Percentiles rank a stretch among this genome's conserved stretches.
phyloP scores from a whole-genome alignment of 768 basidiomycete species.

The Mycena galericulata region DNA sequence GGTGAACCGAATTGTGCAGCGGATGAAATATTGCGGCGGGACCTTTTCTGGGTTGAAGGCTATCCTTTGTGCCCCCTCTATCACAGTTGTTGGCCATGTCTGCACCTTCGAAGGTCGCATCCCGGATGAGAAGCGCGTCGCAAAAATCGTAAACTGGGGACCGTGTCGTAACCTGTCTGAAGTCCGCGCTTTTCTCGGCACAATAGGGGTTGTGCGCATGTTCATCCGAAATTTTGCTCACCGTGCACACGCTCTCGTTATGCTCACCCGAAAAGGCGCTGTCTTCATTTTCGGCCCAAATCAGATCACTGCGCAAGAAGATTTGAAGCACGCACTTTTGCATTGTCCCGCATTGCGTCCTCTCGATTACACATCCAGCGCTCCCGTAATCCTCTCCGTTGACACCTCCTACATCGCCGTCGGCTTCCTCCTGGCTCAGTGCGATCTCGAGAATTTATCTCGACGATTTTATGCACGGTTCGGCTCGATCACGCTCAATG shows the following conservation, averaged over 20 bases:
- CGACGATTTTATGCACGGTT: slow-evolving; percentile 43
- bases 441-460: slow-evolving; percentile 24
- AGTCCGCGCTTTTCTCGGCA: slow-evolving; percentile 46
- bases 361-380: slow-evolving; percentile 45
- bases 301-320: slow-evolving; percentile 37
- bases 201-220: slow-evolving; percentile 40
- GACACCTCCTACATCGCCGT: slow-evolving; percentile 50
- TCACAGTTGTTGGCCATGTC: slow-evolving; percentile 47
- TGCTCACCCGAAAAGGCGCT: slow-evolving; percentile 41
- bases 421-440: slow-evolving; percentile 48
- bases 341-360: slow-evolving; percentile 44
- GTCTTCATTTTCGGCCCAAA: slow-evolving; percentile 44
- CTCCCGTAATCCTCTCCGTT: slow-evolving; percentile 48
- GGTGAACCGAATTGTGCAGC: slow-evolving; percentile 49
- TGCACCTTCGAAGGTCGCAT: slow-evolving; percentile 49
- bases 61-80: slow-evolving; percentile 27
- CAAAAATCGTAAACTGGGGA: slow-evolving; percentile 41
- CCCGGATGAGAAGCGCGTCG: slow-evolving; percentile 39
- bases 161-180: slow-evolving; percentile 22
- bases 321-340: slow-evolving; percentile 41
- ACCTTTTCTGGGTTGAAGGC: slow-evolving; percentile 44
- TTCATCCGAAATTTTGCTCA: slow-evolving; percentile 47
- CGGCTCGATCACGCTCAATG: slow-evolving; percentile 52
- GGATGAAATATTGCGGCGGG: slow-evolving; percentile 42
- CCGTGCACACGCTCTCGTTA: slow-evolving; percentile 35